Percentiles rank a stretch among this genome's conserved stretches.
These are phyloP conservation scores for Neurospora terricola DNA, from an alignment of 495 filamentous ascomycete species.

Conservation along the genomic window DNA sequence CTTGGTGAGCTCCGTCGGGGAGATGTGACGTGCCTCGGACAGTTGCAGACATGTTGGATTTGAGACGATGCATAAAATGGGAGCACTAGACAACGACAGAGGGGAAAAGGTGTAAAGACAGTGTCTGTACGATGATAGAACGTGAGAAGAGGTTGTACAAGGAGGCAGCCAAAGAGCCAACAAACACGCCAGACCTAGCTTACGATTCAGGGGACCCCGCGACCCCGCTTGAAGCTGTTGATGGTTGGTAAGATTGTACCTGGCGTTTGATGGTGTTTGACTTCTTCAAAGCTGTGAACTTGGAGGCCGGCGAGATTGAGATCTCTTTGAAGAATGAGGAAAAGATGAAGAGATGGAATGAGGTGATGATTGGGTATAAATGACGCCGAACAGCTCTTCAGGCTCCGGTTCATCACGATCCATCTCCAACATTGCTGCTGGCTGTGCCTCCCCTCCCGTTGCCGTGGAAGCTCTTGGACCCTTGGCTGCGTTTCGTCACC, in stretches of 20 bases:
- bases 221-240: not conserved
- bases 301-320: not conserved
- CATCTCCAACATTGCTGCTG: not conserved
- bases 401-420: not conserved
- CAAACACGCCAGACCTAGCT: not conserved
- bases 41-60: conserved; percentile 4
- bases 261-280: not conserved
- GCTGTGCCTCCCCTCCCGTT: not conserved
- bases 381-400: not conserved
- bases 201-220: not conserved
- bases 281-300: not conserved
- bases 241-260: not conserved
- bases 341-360: not conserved
- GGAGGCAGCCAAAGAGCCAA: not conserved
- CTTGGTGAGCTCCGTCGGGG: conserved; percentile 23
- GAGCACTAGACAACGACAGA: not conserved
- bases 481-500: not conserved
- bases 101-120: not conserved
- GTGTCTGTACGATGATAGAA: not conserved
- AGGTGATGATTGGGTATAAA: not conserved
- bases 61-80: not conserved
- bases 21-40: not conserved
- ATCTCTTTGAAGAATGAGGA: not conserved
- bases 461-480: not conserved
- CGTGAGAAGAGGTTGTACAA: not conserved